Evolutionary conservation across 2,329 filamentous ascomycete species (phyloP).

Genomic region (Ilyonectria mors-panacis): DNA sequence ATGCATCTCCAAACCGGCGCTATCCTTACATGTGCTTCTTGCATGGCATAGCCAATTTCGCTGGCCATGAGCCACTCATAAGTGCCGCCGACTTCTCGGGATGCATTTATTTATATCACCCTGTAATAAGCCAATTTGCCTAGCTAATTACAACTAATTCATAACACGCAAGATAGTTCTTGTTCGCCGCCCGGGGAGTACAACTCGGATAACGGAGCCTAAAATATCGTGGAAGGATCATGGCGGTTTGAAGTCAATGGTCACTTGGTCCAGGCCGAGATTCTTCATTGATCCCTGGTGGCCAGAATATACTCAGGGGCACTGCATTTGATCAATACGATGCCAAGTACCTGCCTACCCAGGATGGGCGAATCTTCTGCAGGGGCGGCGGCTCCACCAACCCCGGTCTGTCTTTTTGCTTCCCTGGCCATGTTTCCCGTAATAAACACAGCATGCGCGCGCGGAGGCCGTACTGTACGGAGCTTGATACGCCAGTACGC

Average conservation of each 20-base stretch:
- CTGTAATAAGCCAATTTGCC: conserved; percentile 44
- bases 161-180: conserved; percentile 37
- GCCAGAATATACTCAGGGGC: conserved; percentile 18
- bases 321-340: conserved; percentile 25
- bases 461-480: conserved; percentile 17
- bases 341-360: background rate
- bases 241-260: conserved; percentile 7
- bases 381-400: conserved; percentile 8
- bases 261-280: conserved; percentile 1
- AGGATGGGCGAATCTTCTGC: conserved; percentile 18
- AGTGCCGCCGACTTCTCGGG: conserved; percentile 24
- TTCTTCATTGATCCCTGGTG: conserved; percentile 9
- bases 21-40: conserved; percentile 25
- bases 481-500: background rate
- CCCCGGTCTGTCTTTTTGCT: conserved; percentile 7
- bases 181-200: conserved; percentile 34
- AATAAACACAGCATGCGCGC: conserved; percentile 5
- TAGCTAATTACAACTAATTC: conserved; percentile 42
- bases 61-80: conserved; percentile 18
- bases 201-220: conserved; percentile 14
- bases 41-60: conserved; percentile 39
- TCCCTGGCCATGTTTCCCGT: conserved; percentile 14
- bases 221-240: conserved; percentile 30
- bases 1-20: conserved; percentile 14
- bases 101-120: conserved; percentile 36